Evolutionary conservation across 31 red algal genomes (phyloP), one percentile per base, ranked within the genome.

Genomic region (Endocladia muricata): DNA sequence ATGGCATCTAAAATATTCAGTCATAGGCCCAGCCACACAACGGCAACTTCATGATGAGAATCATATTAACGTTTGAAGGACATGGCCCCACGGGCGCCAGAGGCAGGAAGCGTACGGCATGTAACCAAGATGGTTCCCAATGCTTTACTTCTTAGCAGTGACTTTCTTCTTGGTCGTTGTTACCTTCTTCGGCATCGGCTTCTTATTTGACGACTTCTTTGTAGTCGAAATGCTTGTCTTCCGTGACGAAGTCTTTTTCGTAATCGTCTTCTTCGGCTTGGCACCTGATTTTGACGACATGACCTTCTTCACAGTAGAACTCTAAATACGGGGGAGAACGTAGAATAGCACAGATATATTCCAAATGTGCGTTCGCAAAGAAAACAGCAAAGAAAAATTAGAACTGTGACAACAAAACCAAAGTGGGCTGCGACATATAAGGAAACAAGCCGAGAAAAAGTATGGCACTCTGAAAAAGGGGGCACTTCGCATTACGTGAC

Each of bases 151-250:
- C 73, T 70, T 86, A 42, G 58, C 37, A 36, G 28, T 48, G 6
- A 73, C 83, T 38, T 61, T 75, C 83, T 43, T 86, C 52, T 76
- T 76, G 30, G 83, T 41, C 41, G 73, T 61, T 40, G 73, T 51
- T 38, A 56, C 67, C 61, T 63, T 70, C 38, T 58, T 75, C 4
- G 73, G 41, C 3, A 33, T 48, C 37, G 60, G 48, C 73, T 75
- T 86, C 73, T 77, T 86, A 26, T 69, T 63, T 5, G 62, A 67
- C 19, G 26, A 56, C 82, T 85, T 85, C 55, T 76, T 85, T 9
- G 71, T 63, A 17, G 72, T 38, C 17, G 71, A 77, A 26, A 62
- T 43, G 1, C 61, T 57, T 2, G 82, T 68, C 39, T 5, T 78
- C 36, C 37, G 62, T 40, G 40, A 65, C 55, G 40, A 21, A 41